A percentile compares a stretch with the other conserved stretches of the same genome.
These are phyloP conservation scores for Cardiosporidium cionae DNA, from an alignment of 169 alveolate species.

Conservation along the genomic window DNA sequence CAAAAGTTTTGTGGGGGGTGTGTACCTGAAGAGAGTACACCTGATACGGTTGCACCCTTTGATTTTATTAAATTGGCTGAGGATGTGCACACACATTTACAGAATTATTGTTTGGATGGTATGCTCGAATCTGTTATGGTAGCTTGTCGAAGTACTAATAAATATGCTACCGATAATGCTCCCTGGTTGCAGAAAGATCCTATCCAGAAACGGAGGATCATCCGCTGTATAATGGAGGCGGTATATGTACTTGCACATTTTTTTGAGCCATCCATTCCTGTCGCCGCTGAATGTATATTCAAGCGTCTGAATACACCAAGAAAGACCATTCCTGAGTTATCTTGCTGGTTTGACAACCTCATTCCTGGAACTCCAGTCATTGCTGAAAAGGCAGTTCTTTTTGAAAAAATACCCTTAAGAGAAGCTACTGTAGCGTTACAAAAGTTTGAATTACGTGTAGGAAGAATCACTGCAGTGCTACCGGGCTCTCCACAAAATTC, in stretches of 20 bases:
- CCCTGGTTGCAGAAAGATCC: constrained; percentile 62
- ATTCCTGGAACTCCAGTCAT: constrained; percentile 26
- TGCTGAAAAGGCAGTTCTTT: constrained; percentile 1
- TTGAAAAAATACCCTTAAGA: background rate
- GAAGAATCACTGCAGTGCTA: background rate
- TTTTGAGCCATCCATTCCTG: constrained; percentile 71
- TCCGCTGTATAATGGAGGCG: constrained; percentile 77
- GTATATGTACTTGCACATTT: constrained; percentile 71
- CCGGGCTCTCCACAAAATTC: no score
- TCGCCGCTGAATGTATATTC: constrained; percentile 61
- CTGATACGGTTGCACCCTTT: constrained; percentile 11
- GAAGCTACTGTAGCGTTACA: background rate
- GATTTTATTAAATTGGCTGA: background rate
- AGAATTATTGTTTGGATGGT: constrained; percentile 28
- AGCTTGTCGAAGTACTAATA: constrained; percentile 64
- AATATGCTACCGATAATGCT: constrained; percentile 67
- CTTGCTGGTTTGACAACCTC: constrained; percentile 14
- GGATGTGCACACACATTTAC: background rate
- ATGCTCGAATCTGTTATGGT: constrained; percentile 54
- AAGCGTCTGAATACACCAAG: constrained; percentile 51
- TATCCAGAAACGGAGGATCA: constrained; percentile 20
- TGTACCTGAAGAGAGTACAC: constrained; percentile 3
- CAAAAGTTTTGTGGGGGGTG: constrained; percentile 15
- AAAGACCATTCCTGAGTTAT: background rate
- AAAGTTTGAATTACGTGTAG: background rate